Evolutionary conservation across 345 rosid genomes (phyloP), one percentile per base, ranked within the genome.

Genomic region (Leavenworthia alabamica): DNA sequence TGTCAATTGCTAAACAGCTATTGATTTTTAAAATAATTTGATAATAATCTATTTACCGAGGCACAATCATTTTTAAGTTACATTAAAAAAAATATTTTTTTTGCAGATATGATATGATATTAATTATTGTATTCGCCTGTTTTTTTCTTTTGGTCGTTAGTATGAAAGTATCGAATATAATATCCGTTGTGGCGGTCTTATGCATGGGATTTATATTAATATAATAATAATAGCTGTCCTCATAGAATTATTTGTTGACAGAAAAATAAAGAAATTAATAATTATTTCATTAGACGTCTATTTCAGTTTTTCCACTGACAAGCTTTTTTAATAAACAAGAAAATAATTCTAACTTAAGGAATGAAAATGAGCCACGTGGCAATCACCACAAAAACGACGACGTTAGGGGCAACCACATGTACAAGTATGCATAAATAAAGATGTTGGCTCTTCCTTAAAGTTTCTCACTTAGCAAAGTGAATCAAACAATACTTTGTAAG

Each of bases 341-440:
- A 10, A 39, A 0, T 37, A 29, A 10, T 7, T 28, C 0, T 52
- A n/a, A 3, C 0, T 0, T 2, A 28, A 29, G 29, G 22, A 54
- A 61, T 62, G n/a, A 49, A 4, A 57, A 23, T 0, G 14, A 6
- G 33, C 27, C 70, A 71, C 53, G 42, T 71, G 56, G 41, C 33
- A 57, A 3, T 50, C 27, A 40, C 7, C 1, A 4, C 0, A 1
- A 2, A 56, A 44, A 47, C 68, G 51, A 39, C 32, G 37, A 4
- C 45, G 55, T 36, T 33, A 11, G 35, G 2, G 2, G 56, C 26
- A 32, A 43, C 39, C 33, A 56, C 36, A 47, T 41, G 72, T 47
- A 67, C 41, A 48, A 54, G 31, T 49, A 33, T 8, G 23, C 70
- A 71, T 71, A 64, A 49, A 71, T 71, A 71, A 26, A 63, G 70